Conservation (phyloP, 2,329 filamentous ascomycete genomes). For the Aspergillus glaucus region DNA sequence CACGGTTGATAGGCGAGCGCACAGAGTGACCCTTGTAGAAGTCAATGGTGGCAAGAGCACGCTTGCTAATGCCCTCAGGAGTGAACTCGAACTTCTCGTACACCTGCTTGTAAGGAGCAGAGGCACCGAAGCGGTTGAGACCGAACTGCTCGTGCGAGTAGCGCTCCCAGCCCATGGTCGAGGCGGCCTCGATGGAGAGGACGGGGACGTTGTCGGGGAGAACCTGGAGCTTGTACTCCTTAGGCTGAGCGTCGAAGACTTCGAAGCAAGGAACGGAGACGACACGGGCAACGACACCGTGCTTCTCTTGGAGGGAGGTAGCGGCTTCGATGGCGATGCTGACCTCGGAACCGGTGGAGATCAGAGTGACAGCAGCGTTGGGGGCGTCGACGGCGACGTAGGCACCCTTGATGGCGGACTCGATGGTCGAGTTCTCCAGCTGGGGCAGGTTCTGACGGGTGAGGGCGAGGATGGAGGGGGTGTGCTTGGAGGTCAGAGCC, state of each 20-base stretch:
- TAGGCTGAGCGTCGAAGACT: conserved; percentile 87
- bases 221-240: conserved; percentile 90
- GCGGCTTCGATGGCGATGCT: conserved; percentile 86
- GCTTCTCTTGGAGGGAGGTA: conserved; percentile 83
- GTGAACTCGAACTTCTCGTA: conserved; percentile 99
- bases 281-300: conserved; percentile 80
- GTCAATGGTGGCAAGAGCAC: conserved; percentile 81
- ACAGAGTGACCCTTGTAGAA: conserved; percentile 97
- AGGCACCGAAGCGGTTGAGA: conserved; percentile 97
- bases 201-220: conserved; percentile 91
- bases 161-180: conserved; percentile 96
- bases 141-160: conserved; percentile 99
- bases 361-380: conserved; percentile 78
- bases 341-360: conserved; percentile 95
- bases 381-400: conserved; percentile 83
- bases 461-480: conserved; percentile 86
- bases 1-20: conserved; percentile 91
- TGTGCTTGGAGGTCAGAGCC: conserved; percentile 80
- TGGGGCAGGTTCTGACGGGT: conserved; percentile 98
- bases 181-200: conserved; percentile 92
- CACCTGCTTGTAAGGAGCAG: conserved; percentile 93
- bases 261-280: conserved; percentile 96
- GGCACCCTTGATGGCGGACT: conserved; percentile 87
- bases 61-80: conserved; percentile 92
- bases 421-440: conserved; percentile 87